A percentile compares a stretch with the other conserved stretches of the same genome.
phyloP scores from a whole-genome alignment of 192 early-diverging fungal species.

The Gryganskiella cystojenkinii region DNA sequence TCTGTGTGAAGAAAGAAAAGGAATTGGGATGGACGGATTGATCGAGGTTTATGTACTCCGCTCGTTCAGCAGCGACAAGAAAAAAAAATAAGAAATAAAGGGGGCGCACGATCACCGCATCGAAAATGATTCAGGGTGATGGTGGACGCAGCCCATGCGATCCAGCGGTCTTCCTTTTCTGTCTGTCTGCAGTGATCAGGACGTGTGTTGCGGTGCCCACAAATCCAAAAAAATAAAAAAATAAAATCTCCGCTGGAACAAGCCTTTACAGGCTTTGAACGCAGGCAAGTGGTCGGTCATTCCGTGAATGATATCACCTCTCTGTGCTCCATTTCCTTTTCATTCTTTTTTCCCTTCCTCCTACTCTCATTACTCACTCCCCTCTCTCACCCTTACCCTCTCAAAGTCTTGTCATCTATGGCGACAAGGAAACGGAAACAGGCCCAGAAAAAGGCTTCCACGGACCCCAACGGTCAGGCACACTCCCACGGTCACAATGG shows the following conservation, averaged over 20 bases:
- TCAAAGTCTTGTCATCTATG: background rate
- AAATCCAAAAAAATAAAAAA: too few species aligned
- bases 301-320: too few species aligned
- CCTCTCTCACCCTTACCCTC: background rate
- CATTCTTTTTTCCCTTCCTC: background rate
- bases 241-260: too few species aligned
- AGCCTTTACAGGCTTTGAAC: too few species aligned
- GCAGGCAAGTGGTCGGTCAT: too few species aligned
- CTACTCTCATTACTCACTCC: background rate
- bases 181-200: background rate
- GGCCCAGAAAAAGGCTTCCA: background rate
- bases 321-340: background rate
- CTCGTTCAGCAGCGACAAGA: background rate
- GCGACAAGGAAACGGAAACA: slow-evolving; percentile 22
- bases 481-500: too few species aligned
- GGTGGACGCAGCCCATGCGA: too few species aligned
- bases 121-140: too few species aligned
- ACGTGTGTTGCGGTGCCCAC: too few species aligned
- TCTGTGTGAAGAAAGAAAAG: slow-evolving; percentile 1
- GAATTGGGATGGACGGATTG: too few species aligned
- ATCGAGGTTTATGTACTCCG: too few species aligned
- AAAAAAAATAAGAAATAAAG: background rate
- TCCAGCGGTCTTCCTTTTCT: background rate
- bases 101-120: background rate
- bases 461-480: background rate